Conservation (phyloP, 2,329 filamentous ascomycete species). For the Anthostomella pinea region DNA sequence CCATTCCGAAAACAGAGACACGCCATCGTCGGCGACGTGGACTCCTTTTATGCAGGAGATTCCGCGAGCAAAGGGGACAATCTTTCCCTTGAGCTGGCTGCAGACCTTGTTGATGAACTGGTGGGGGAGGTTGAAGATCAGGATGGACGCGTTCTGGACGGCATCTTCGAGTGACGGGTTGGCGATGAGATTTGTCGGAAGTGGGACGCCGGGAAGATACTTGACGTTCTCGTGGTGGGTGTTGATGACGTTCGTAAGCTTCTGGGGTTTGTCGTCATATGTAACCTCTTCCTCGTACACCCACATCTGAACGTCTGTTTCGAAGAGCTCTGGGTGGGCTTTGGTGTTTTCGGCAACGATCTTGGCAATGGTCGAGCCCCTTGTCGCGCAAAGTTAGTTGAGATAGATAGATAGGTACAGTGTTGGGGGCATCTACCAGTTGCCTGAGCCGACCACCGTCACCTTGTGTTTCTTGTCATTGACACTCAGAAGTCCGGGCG, state of each 20-base stretch:
- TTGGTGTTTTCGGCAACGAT: constrained; percentile 91
- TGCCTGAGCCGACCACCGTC: constrained; percentile 90
- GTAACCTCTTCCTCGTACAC: constrained; percentile 91
- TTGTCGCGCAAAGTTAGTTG: constrained; percentile 37
- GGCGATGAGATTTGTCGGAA: constrained; percentile 80
- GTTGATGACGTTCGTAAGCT: constrained; percentile 91
- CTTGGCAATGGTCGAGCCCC: constrained; percentile 96
- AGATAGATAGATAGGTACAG: constrained; percentile 6
- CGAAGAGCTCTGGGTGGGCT: constrained; percentile 75
- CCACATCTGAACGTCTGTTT: constrained; percentile 95
- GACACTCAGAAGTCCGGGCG: constrained; percentile 38
- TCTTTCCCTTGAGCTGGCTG: constrained; percentile 79
- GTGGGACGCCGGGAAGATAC: constrained; percentile 84
- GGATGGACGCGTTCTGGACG: constrained; percentile 79
- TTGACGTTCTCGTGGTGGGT: constrained; percentile 93
- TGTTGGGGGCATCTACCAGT: constrained; percentile 63
- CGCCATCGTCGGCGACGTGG: constrained; percentile 80
- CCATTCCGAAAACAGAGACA: constrained; percentile 89
- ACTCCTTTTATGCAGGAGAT: constrained; percentile 99
- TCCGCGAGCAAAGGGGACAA: constrained; percentile 85
- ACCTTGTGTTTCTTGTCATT: constrained; percentile 81
- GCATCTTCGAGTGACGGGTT: constrained; percentile 78
- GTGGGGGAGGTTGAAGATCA: constrained; percentile 95
- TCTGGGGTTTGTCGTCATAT: constrained; percentile 67
- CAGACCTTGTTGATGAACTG: constrained; percentile 91